These are phyloP conservation scores for Euphorbia tirucalli DNA, from an alignment of 345 rosid genomes.

Conservation along the genomic window DNA sequence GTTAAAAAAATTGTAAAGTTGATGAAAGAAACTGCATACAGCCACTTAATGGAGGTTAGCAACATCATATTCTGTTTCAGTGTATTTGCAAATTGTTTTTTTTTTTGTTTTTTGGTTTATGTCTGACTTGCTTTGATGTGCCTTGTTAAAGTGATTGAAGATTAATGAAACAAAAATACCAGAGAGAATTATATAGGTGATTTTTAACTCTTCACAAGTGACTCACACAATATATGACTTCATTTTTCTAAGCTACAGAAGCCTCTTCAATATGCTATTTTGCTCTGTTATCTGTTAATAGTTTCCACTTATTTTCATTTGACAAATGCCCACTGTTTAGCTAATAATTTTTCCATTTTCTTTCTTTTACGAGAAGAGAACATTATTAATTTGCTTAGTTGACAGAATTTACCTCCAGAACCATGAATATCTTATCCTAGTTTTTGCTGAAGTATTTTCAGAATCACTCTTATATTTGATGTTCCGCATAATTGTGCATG, in stretches of 20 bases:
- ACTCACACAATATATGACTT: background rate
- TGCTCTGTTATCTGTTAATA: background rate
- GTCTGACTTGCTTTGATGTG: background rate
- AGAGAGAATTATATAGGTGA: background rate
- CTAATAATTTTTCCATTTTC: too few species aligned
- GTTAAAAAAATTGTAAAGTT: conserved; percentile 43
- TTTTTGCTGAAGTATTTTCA: too few species aligned
- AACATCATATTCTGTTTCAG: conserved; percentile 8
- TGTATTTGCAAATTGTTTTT: background rate
- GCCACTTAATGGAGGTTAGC: conserved; percentile 87
- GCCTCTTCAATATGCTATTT: background rate
- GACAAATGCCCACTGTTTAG: too few species aligned
- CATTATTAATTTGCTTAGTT: too few species aligned
- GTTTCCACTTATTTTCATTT: too few species aligned
- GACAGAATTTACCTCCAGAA: too few species aligned
- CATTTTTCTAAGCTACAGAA: background rate
- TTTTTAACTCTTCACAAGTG: background rate
- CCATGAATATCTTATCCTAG: too few species aligned
- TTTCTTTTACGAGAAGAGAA: too few species aligned
- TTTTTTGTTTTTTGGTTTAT: background rate
- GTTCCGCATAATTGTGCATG: too few species aligned
- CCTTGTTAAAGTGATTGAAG: background rate
- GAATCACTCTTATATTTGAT: too few species aligned
- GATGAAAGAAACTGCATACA: conserved; percentile 77
- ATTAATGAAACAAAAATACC: background rate